Conservation (phyloP, 2,329 filamentous ascomycete species). For the Trichophyton simii region DNA sequence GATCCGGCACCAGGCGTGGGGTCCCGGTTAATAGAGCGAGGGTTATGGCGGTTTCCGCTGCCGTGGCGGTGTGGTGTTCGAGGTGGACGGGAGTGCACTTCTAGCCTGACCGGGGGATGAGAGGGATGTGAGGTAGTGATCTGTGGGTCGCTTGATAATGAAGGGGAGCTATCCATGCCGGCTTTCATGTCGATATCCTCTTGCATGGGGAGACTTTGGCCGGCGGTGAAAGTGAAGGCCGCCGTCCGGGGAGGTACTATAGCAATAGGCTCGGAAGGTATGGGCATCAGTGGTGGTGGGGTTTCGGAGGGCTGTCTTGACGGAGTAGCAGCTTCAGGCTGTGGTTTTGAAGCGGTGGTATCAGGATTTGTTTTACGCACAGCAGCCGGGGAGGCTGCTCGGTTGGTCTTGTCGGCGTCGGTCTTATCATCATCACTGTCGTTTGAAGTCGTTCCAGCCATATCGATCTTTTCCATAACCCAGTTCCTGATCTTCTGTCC, state of each 20-base stretch:
- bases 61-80: conserved; percentile 30
- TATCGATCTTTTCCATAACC: conserved; percentile 39
- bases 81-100: conserved; percentile 31
- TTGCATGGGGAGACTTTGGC: conserved; percentile 24
- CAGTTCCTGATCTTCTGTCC: conserved; percentile 54
- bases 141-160: conserved; percentile 18
- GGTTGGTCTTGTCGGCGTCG: conserved; percentile 27
- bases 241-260: conserved; percentile 19
- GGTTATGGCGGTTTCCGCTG: conserved; percentile 25
- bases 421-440: conserved; percentile 36
- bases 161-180: conserved; percentile 21
- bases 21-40: conserved; percentile 28
- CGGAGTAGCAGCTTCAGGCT: conserved; percentile 17
- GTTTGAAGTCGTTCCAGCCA: conserved; percentile 24
- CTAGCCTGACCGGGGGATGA: conserved; percentile 29
- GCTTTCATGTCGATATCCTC: conserved; percentile 35
- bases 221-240: conserved; percentile 34
- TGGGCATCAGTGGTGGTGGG: conserved; percentile 13
- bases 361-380: conserved; percentile 24
- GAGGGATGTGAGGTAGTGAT: conserved; percentile 16
- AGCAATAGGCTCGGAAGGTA: not conserved
- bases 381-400: conserved; percentile 26
- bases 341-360: conserved; percentile 17
- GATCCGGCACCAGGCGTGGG: conserved; percentile 31
- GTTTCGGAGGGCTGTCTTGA: conserved; percentile 14